Evolutionary conservation across 805 yeast genomes (phyloP), one percentile per base, ranked within the genome.

Genomic region (Isabelozyma heimii): DNA sequence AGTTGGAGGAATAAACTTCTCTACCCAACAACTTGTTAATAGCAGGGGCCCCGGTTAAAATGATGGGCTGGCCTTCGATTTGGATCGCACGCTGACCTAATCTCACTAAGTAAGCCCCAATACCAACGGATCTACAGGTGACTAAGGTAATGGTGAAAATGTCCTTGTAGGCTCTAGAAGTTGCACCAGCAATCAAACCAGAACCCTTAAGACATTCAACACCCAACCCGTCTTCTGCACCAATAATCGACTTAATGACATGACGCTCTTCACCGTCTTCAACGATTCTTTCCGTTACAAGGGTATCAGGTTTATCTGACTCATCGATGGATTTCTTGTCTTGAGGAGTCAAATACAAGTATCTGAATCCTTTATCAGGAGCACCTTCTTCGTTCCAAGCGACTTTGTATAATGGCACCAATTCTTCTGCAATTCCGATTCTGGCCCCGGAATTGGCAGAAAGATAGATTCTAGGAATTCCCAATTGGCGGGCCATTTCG

Each of bases 361-460:
- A 92, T 61, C 81, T 77, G 81, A 92, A 94, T 17, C 99, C 99
- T 75, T 88, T 87, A 20, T 82, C 79, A 52, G 90, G 95, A 52
- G 83, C 77, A 20, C 72, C 71, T 40, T 82, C 83, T 58, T 85
- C 91, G 57, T 84, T 87, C 99, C 99, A 94, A 47, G 92, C 90
- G 54, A 92, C 97, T 69, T 88, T 84, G 77, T 83, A 91, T 63
- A 82, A 80, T 51, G 97, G 94, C 48, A 94, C 79, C 54, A 94
- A 79, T 71, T 94, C 99, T 59, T 94, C 98, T 26, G 99, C 99
- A 67, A 94, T 83, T 65, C 99, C 99, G 55, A 94, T 89, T 77
- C 99, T 85, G 43, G 99, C 99, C 79, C 99, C 99, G 52, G 98
- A 91, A 81, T 94, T 94, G 27, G 99, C 99, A 59, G 97, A 89